Percentiles rank a stretch among this genome's conserved stretches.
phyloP scores from a whole-genome alignment of 148 eudicot species.

The Pharnaceum exiguum region DNA sequence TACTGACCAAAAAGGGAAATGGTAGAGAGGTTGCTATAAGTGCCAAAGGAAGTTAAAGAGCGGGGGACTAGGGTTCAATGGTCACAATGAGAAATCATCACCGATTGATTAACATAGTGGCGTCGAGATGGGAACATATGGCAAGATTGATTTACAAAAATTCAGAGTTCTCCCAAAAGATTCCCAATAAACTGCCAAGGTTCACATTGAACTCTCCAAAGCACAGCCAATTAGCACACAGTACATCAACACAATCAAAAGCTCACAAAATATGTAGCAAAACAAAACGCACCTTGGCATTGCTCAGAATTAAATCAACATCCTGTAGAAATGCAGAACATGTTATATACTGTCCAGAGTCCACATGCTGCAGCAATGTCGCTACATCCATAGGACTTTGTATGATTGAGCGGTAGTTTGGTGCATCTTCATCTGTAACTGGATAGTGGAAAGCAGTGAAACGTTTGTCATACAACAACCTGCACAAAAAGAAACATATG shows the following conservation, averaged over 20 bases:
- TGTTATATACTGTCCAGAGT: conserved; percentile 77
- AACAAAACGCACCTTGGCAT: conserved; percentile 70
- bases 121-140: no score
- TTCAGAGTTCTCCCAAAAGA: no score
- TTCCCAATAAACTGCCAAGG: no score
- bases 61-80: no score
- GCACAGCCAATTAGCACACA: not conserved
- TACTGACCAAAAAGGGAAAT: no score
- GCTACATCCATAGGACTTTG: conserved; percentile 97
- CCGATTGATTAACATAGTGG: no score
- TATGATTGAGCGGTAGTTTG: conserved; percentile 83
- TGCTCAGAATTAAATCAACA: conserved; percentile 80
- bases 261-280: not conserved
- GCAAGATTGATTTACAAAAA: no score
- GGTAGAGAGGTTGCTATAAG: no score
- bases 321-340: conserved; percentile 78
- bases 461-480: conserved; percentile 92
- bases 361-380: conserved; percentile 84
- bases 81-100: no score
- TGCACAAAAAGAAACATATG: conserved; percentile 31
- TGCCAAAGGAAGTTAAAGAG: no score
- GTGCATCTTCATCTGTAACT: conserved; percentile 95
- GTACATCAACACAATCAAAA: not conserved
- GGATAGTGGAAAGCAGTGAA: conserved; percentile 95
- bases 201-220: not conserved